Evolutionary conservation across 2,329 filamentous ascomycete genomes (phyloP).

Genomic region (Apiospora aurea): DNA sequence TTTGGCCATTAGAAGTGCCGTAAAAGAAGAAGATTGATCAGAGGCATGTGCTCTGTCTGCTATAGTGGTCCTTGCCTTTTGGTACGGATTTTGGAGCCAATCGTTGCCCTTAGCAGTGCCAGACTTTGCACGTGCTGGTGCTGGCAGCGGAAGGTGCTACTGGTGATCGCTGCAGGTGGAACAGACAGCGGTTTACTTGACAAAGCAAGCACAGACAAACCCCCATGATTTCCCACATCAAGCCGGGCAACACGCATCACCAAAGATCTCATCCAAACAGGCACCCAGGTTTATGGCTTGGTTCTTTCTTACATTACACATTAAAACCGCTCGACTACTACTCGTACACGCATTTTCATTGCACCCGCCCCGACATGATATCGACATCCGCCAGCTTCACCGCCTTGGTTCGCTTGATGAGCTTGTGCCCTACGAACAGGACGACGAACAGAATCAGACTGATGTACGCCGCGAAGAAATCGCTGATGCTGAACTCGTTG

Average conservation of each 20-base stretch:
- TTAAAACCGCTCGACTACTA: slow-evolving; percentile 7
- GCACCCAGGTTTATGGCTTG: neutral
- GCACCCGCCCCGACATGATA: slow-evolving; percentile 36
- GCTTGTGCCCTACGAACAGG: slow-evolving; percentile 68
- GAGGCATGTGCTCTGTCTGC: too few species aligned
- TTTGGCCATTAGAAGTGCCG: too few species aligned
- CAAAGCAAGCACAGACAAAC: neutral
- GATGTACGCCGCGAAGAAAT: slow-evolving; percentile 71
- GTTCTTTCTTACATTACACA: slow-evolving; percentile 9
- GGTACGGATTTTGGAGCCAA: too few species aligned
- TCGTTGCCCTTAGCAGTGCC: too few species aligned
- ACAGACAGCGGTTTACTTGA: neutral
- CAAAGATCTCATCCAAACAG: neutral
- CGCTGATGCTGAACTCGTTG: slow-evolving; percentile 59
- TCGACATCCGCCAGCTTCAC: slow-evolving; percentile 39
- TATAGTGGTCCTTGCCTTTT: too few species aligned
- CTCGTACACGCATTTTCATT: slow-evolving; percentile 8
- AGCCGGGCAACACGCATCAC: neutral
- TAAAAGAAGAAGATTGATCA: too few species aligned
- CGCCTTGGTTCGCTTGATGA: slow-evolving; percentile 41
- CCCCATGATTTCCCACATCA: neutral
- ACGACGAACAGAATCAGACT: slow-evolving; percentile 69
- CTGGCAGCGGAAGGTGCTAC: neutral
- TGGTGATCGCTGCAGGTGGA: neutral
- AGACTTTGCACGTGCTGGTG: neutral